Percentiles rank a stretch among this genome's conserved stretches.
phyloP scores from a whole-genome alignment of 169 alveolate genomes.

The Cryptosporidium meleagridis region DNA sequence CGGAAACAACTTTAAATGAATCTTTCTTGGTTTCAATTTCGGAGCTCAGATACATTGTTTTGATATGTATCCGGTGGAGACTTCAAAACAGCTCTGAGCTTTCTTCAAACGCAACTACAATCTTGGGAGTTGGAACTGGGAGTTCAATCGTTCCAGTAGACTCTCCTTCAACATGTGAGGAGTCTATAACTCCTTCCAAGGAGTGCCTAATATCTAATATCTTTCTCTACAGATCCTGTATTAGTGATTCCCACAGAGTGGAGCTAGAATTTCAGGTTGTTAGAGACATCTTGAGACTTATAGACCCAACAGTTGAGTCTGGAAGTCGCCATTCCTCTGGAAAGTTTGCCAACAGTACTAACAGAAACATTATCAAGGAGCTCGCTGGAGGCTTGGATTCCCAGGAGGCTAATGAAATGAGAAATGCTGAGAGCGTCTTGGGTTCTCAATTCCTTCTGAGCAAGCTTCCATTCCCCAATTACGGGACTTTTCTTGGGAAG shows the following conservation, averaged over 20 bases:
- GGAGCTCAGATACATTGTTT: constrained; percentile 49
- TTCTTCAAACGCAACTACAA: not conserved
- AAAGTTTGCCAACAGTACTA: not conserved
- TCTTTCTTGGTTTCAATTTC: constrained; percentile 16
- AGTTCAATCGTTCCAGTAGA: not conserved
- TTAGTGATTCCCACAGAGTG: constrained; percentile 40
- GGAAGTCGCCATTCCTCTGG: not conserved
- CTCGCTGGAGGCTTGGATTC: not conserved
- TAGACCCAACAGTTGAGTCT: constrained; percentile 20
- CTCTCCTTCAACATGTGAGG: not conserved
- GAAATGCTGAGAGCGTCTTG: constrained; percentile 22
- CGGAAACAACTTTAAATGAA: not conserved
- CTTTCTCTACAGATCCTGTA: constrained; percentile 60
- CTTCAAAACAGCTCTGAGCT: constrained; percentile 29
- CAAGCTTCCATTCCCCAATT: constrained; percentile 25
- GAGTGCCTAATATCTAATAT: constrained; percentile 16
- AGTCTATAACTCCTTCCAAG: constrained; percentile 12
- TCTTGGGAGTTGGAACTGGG: not conserved
- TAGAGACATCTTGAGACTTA: constrained; percentile 33
- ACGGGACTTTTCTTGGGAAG: constrained; percentile 17
- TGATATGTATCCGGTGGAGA: constrained; percentile 62
- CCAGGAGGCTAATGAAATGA: constrained; percentile 20
- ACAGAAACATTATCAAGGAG: not conserved
- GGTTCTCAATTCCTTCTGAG: constrained; percentile 10
- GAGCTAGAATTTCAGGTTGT: constrained; percentile 43